Base-by-base conservation (phyloP, 345 rosid genomes). In the Lagerstroemia speciosa region DNA sequence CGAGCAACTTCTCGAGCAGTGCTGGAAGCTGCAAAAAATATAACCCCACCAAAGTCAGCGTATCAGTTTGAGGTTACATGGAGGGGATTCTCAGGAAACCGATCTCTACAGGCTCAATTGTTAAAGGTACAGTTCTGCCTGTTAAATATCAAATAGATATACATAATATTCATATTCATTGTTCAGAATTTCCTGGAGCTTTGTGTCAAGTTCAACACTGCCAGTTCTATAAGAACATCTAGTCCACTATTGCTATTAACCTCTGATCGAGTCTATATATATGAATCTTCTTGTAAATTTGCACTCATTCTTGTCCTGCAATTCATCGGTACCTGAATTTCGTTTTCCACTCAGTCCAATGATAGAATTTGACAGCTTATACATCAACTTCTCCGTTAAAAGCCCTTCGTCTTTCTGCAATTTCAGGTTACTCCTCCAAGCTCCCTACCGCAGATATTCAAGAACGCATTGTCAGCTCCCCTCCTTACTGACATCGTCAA, bases 1-100 rank as follows among this genome's bases (percentile, higher is more conserved):
- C 89, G 76, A 63, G 99, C 96, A 74, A 88, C 97, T 37, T 84
- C 87, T 70, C 84, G 80, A 72, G 93, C 95, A 66, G 64, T 78
- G 84, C 76, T 81, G 46, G 96, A 91, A 73, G 89, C 89, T 71
- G 92, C 95, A 22, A 85, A 83, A 75, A 82, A 82, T 72, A 82
- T 89, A 53, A 76, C 48, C 48, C 77, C 95, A 57, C 99, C 95
- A 12, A 84, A 76, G 46, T 83, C 99, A 64, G 96, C 97, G 65
- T 89, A 88, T 72, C 90, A 91, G 64, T 91, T 91, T 76, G 97
- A 91, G 76, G 83, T 85, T 78, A 81, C 82, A 66, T 91, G 99
- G 99, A 82, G 79, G 72, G 78, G 93, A 73, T 84, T 88, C 64
- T 82, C 87, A 36, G 91, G 94, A 6, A 86, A 91, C 78, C 71